Base-by-base conservation (phyloP, 352 stramenopile genomes). In the Pythium grandisporangium region DNA sequence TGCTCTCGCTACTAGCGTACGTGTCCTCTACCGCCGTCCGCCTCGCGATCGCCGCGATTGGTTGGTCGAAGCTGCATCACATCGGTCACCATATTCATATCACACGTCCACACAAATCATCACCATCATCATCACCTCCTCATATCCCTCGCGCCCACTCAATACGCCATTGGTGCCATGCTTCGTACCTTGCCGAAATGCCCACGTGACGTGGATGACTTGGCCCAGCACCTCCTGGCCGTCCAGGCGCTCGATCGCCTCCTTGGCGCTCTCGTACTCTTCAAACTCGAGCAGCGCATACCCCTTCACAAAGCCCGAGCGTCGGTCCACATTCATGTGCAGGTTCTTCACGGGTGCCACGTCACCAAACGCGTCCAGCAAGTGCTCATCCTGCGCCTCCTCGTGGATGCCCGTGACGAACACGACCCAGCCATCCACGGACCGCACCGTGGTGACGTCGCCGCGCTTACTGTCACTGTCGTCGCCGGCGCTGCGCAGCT, bases 371-470 rank as follows among this genome's bases (percentile, higher is more conserved):
- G 70, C 74, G 56, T 99, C 95, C 42, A 97, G 66, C 35, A 98
- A 63, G 57, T 98, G 88, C 53, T 99, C 95, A 51, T 99, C 92
- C 55, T 97, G 84, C 11, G 93, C 93, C 57, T 98, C 95, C 56
- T 98, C 86, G 53, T 99, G 89, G 29, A 98, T 71, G 46, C 90
- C 89, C 12, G 76, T 94, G 23, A 98, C 88, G 58, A 99, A 97
- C 11, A 98, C 55, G 32, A 98, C 82, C 88, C 93, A 99, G n/a
- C 95, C 95, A 62, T 99, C 94, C 6, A 98, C 83, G 40, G 80
- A 95, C 46, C 81, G 68, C 19, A 90, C 63, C 6, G 73, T 74
- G 16, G 42, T 77, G 19, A 67, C 66, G 51, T 82, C 59, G 23
- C 76, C 61, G 13, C 55, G 51, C 17, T 23, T 42, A 20, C 43